Percentiles rank a stretch among this genome's conserved stretches.
Conservation (phyloP, 257 asterid species). For the Nemophila menziesii region DNA sequence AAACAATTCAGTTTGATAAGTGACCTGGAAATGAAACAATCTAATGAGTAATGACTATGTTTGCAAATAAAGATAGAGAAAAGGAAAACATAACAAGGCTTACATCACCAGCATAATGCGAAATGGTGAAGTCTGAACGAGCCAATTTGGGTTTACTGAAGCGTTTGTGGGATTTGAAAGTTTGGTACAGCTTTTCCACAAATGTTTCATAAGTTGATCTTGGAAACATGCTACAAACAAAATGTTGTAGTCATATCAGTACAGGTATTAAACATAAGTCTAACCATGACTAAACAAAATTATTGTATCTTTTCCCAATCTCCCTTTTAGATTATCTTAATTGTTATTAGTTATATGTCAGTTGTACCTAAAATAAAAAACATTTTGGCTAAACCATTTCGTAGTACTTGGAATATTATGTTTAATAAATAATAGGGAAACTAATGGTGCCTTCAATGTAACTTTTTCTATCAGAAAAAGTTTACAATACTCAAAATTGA, state of each 20-base stretch:
- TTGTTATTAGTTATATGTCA: not conserved
- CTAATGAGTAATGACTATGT: not conserved
- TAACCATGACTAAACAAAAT: not conserved
- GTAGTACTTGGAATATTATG: not conserved
- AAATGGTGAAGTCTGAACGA: constrained; percentile 90
- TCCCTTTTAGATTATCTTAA: not conserved
- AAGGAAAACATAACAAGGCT: constrained; percentile 21
- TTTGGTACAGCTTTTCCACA: constrained; percentile 89
- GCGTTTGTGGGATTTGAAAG: constrained; percentile 76
- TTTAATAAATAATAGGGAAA: not conserved
- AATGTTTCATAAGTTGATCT: constrained; percentile 94
- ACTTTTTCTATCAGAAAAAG: not conserved
- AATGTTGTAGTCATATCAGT: constrained; percentile 5
- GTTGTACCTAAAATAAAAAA: not conserved
- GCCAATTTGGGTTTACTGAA: constrained; percentile 94
- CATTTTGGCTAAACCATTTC: not conserved
- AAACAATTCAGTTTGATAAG: constrained; percentile 91
- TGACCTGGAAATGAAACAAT: constrained; percentile 45
- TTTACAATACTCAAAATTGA: not conserved
- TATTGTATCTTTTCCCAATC: not conserved
- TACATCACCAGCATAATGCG: constrained; percentile 98
- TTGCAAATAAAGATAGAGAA: not conserved
- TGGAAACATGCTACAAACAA: constrained; percentile 81
- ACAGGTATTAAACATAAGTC: constrained; percentile 8
- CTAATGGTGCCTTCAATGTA: not conserved